Evolutionary conservation across 768 basidiomycete species (phyloP), one percentile per base, ranked within the genome.

Genomic region (Gautieria morchelliformis): DNA sequence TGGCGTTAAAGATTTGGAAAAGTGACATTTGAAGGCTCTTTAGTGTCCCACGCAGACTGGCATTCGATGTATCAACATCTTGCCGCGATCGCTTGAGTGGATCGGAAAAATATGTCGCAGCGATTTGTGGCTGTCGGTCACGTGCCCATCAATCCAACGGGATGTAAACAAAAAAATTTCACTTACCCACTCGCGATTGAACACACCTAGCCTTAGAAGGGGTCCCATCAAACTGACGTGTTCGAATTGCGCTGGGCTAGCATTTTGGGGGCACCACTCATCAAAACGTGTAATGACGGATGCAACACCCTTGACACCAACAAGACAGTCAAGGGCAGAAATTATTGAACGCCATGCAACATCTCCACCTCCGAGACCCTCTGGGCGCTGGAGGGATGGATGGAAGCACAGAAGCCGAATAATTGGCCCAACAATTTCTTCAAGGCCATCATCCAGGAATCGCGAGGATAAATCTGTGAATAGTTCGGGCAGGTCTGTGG

Each of bases 331-430:
- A 52, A 98, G 67, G 3, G 91, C 95, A 51, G 83, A 78, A 11
- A 94, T 69, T 17, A 92, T 84, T 24, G 83, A 82, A n/a, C 94
- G 78, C 96, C 96, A 99, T 60, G 78, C 79, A 24, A 84, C 74
- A 65, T 89, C 87, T 10, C 81, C 79, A 44, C 85, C 86, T 22
- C 78, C 80, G 44, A 91, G 70, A 24, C 89, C 87, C 66, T 86
- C 86, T 3, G 78, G 78, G 44, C 81, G 71, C 65, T 78, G 78
- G 11, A 89, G 74, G 17, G 80, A 83, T 40, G 77, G 72, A 61
- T 89, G 85, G 63, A 80, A 84, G 24, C 87, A 72, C 15, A 88
- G 69, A 17, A 71, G 74, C 45, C 68, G 74, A 27, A 92, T 74
- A 20, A 93, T 82, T 0, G 87, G 85, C 0, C 83, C 84, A n/a